phyloP scores from a whole-genome alignment of 305 asterid species.

The Fraxinus ornus region DNA sequence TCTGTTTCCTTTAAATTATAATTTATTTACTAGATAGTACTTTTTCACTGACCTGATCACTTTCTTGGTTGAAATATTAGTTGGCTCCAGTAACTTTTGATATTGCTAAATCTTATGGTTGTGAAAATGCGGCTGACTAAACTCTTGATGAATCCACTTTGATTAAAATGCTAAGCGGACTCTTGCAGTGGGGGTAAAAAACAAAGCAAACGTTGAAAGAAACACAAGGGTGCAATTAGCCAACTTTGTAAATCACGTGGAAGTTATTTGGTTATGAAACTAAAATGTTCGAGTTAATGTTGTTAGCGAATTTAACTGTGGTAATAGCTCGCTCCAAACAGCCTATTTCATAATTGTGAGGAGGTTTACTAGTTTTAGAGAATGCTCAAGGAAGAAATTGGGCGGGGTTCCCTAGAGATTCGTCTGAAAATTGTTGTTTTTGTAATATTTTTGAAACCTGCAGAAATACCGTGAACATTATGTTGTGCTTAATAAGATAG shows the following conservation, averaged over 20 bases:
- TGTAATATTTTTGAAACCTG: not conserved
- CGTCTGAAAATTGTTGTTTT: not conserved
- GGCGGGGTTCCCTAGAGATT: not conserved
- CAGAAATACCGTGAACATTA: not conserved
- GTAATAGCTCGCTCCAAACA: not conserved
- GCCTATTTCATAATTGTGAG: not conserved
- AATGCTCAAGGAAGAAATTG: not conserved
- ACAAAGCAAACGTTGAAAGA: not conserved
- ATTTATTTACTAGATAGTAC: not conserved
- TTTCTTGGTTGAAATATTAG: not conserved
- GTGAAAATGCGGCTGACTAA: not conserved
- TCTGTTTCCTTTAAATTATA: slow-evolving; percentile 6
- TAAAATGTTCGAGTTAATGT: not conserved
- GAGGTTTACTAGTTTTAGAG: not conserved
- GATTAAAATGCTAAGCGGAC: not conserved
- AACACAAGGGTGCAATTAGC: not conserved
- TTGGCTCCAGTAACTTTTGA: not conserved
- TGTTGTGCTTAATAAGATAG: not conserved
- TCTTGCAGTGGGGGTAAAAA: not conserved
- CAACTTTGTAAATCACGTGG: not conserved
- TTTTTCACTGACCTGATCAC: not conserved
- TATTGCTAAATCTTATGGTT: not conserved
- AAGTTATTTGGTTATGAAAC: not conserved
- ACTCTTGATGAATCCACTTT: not conserved
- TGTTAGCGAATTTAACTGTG: not conserved